Evolutionary conservation across 345 rosid genomes (phyloP).

Genomic region (Arabis alpina): DNA sequence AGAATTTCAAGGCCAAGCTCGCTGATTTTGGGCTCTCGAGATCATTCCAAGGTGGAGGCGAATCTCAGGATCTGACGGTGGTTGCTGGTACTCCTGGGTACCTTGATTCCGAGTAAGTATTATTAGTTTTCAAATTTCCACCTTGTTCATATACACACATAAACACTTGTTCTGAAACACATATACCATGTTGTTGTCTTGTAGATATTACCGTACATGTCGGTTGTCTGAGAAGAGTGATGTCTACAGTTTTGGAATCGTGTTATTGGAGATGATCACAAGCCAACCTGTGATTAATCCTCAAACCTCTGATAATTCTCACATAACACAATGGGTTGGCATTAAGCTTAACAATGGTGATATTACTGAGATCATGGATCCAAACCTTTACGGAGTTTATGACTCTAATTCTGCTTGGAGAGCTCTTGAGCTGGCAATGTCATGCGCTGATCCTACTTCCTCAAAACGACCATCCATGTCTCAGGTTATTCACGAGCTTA

Average conservation of each 20-base stretch:
- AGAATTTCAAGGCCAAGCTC: slow-evolving; percentile 52
- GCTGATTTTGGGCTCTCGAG: slow-evolving; percentile 60
- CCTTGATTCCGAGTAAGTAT: slow-evolving; percentile 20
- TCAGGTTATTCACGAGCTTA: not conserved
- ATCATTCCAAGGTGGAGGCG: not conserved
- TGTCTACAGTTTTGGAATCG: slow-evolving; percentile 25
- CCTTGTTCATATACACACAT: not conserved
- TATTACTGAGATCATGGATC: slow-evolving; percentile 12
- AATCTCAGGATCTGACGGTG: not conserved
- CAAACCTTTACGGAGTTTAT: not conserved
- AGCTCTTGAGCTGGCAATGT: slow-evolving; percentile 28
- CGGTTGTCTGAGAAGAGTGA: slow-evolving; percentile 12
- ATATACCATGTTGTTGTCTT: not conserved
- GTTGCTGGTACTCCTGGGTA: slow-evolving; percentile 21
- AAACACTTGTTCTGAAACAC: not conserved
- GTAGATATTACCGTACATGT: not conserved
- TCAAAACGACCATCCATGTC: slow-evolving; percentile 24
- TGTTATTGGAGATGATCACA: slow-evolving; percentile 26
- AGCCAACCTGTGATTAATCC: slow-evolving; percentile 1
- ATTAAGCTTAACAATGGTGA: not conserved
- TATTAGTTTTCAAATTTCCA: not conserved
- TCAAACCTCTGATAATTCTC: not conserved
- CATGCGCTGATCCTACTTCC: not conserved
- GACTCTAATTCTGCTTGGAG: slow-evolving; percentile 15
- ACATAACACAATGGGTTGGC: slow-evolving; percentile 13